These are phyloP conservation scores for Metarhizium brunneum DNA, from an alignment of 2,329 filamentous ascomycete genomes.

Conservation along the genomic window DNA sequence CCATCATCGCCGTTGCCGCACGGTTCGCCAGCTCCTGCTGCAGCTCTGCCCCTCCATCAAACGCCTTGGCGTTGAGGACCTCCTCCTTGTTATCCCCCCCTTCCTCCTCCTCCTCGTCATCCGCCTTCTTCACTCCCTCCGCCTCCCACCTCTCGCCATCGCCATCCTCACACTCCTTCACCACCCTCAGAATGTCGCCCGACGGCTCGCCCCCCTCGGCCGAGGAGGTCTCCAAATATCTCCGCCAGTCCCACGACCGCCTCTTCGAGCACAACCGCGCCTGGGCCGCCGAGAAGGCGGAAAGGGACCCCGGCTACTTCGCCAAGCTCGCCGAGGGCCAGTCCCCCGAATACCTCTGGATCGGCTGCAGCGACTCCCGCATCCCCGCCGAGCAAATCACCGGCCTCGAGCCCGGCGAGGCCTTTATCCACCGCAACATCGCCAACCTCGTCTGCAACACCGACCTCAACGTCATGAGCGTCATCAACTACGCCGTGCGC, in stretches of 20 bases:
- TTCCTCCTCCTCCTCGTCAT: neutral
- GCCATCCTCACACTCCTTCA: neutral
- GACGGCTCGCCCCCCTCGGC: neutral
- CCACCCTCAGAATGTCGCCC: constrained; percentile 3
- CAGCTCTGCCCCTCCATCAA: neutral
- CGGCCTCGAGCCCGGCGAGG: constrained; percentile 75
- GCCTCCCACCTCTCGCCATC: neutral
- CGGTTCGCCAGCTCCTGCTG: constrained; percentile 5
- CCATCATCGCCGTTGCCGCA: neutral
- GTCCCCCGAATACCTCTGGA: constrained; percentile 69
- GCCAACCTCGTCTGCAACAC: constrained; percentile 76
- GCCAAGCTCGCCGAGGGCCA: constrained; percentile 54
- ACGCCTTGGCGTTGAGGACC: neutral
- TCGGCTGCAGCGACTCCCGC: constrained; percentile 84
- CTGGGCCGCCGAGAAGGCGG: constrained; percentile 52
- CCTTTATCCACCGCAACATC: constrained; percentile 92
- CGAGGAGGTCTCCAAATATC: constrained; percentile 29
- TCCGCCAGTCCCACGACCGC: constrained; percentile 54
- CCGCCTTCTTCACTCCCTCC: neutral
- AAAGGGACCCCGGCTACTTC: constrained; percentile 57
- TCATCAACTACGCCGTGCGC: constrained; percentile 79
- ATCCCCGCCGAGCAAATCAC: constrained; percentile 87
- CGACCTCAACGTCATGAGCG: constrained; percentile 71
- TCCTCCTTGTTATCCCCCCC: neutral
- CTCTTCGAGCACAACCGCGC: constrained; percentile 60